Evolutionary conservation across 345 rosid species (phyloP).

Genomic region (Populus tremula): DNA sequence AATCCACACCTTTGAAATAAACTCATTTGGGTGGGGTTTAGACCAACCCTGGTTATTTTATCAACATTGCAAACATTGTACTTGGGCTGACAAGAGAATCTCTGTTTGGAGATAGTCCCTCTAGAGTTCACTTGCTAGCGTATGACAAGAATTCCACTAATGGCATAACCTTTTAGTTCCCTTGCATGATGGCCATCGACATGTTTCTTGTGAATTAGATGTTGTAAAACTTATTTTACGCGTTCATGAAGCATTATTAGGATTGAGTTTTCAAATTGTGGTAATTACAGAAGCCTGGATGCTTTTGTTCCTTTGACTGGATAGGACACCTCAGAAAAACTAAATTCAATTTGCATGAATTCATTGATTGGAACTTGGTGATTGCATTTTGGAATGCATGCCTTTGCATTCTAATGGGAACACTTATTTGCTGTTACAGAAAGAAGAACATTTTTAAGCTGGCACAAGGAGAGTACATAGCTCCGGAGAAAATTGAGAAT

Average conservation of each 20-base stretch:
- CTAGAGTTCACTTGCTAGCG: not conserved
- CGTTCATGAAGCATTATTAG: no score
- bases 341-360: not conserved
- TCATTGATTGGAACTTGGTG: not conserved
- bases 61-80: not conserved
- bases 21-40: no score
- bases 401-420: not conserved
- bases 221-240: not conserved
- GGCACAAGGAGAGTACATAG: slow-evolving; percentile 99
- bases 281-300: not conserved
- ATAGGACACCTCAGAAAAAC: not conserved
- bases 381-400: not conserved
- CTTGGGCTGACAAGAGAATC: not conserved
- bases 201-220: not conserved
- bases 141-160: not conserved
- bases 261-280: not conserved
- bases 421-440: slow-evolving; percentile 41
- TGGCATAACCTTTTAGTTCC: not conserved
- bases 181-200: not conserved
- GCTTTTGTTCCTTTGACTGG: not conserved
- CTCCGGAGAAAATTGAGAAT: slow-evolving; percentile 98
- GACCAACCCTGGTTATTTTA: no score
- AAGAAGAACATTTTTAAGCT: slow-evolving; percentile 98
- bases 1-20: no score
- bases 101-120: not conserved